Conservation (phyloP, 495 filamentous ascomycete species). For the Daldinia vernicosa region DNA sequence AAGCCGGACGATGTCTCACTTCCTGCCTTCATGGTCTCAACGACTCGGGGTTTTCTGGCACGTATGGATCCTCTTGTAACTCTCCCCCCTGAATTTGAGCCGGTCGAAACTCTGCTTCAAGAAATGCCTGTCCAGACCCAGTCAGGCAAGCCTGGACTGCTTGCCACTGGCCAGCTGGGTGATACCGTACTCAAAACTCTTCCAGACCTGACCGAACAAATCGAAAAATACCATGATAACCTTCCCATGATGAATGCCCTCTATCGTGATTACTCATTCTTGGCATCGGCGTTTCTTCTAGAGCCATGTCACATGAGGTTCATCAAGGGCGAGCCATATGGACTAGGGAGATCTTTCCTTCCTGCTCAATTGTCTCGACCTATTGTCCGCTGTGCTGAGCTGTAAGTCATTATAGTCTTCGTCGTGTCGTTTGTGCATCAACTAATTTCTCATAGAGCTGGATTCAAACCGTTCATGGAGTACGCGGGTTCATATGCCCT, state of each 20-base stretch:
- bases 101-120: conserved; percentile 72
- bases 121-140: conserved; percentile 77
- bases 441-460: conserved; percentile 53
- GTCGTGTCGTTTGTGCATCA: conserved; percentile 8
- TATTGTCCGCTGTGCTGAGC: conserved; percentile 77
- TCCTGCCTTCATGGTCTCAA: conserved; percentile 89
- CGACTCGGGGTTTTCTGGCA: conserved; percentile 80
- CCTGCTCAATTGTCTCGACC: conserved; percentile 76
- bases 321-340: conserved; percentile 73
- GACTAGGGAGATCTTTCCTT: conserved; percentile 74
- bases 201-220: conserved; percentile 74
- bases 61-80: conserved; percentile 66
- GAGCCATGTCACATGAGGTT: conserved; percentile 89
- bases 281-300: conserved; percentile 87
- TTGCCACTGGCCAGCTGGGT: conserved; percentile 76
- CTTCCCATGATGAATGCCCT: conserved; percentile 80
- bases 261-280: conserved; percentile 89
- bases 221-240: conserved; percentile 75
- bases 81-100: conserved; percentile 74
- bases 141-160: conserved; percentile 75
- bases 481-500: conserved; percentile 92
- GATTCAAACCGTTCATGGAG: conserved; percentile 91
- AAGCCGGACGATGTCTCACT: conserved; percentile 58
- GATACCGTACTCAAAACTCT: conserved; percentile 70
- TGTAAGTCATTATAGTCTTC: conserved; percentile 63